phyloP scores from a whole-genome alignment of 768 basidiomycete species.

The Suillus fuscotomentosus region DNA sequence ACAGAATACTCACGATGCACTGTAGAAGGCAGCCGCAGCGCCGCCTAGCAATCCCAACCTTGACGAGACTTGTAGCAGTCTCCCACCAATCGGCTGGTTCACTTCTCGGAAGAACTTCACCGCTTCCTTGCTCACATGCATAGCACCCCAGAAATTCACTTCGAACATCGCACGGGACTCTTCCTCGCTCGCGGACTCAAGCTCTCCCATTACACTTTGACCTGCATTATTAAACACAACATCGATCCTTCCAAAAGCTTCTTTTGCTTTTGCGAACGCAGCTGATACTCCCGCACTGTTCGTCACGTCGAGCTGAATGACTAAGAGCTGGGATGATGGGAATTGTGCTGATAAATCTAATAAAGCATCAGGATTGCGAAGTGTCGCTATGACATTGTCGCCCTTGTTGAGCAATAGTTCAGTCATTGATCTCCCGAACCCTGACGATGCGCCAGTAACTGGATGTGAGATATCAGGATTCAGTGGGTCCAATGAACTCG shows the following conservation, averaged over 20 bases:
- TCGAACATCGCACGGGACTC: constrained; percentile 36
- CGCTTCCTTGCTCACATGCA: constrained; percentile 28
- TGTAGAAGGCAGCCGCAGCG: constrained; percentile 19
- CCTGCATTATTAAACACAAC: constrained; percentile 40
- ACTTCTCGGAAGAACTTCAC: constrained; percentile 36
- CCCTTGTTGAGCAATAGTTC: constrained; percentile 34
- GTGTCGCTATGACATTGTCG: constrained; percentile 41
- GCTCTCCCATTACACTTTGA: constrained; percentile 25
- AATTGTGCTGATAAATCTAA: constrained; percentile 24
- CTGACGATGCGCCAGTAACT: constrained; percentile 36
- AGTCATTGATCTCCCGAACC: constrained; percentile 36
- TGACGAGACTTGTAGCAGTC: constrained; percentile 39
- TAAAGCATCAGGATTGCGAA: constrained; percentile 36
- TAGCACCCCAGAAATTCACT: constrained; percentile 35
- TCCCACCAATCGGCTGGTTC: constrained; percentile 37
- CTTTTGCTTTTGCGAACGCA: constrained; percentile 27
- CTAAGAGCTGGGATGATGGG: constrained; percentile 23
- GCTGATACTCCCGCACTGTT: constrained; percentile 17
- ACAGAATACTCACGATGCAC: constrained; percentile 22
- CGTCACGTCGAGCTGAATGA: constrained; percentile 34
- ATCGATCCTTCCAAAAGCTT: constrained; percentile 33
- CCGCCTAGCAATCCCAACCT: constrained; percentile 25
- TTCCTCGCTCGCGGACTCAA: constrained; percentile 33
- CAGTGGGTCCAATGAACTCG: too few species aligned
- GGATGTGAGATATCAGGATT: neutral